Conservation (phyloP, 306 rosid species). For the Senna tora region DNA sequence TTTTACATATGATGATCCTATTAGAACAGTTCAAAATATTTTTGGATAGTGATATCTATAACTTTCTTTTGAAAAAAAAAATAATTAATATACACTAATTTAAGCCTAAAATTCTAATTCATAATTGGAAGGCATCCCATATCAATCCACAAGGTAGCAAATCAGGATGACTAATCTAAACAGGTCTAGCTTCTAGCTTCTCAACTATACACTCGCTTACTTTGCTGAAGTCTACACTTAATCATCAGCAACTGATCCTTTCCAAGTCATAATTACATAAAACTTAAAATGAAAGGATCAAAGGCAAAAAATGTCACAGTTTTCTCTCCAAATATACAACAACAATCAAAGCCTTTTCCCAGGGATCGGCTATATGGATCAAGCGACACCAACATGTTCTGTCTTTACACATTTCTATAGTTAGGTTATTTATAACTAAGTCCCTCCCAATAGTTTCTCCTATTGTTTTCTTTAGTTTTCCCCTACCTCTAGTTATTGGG, state of each 20-base stretch:
- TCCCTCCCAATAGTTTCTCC: too few relatives aligned
- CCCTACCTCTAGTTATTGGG: too few relatives aligned
- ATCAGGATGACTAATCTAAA: neutral
- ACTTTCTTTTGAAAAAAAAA: neutral
- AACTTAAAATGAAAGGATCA: neutral
- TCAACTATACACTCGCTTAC: neutral
- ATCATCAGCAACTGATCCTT: neutral
- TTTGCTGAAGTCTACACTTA: neutral
- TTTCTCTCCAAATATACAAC: neutral
- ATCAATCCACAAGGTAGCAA: neutral
- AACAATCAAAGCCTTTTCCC: too few relatives aligned
- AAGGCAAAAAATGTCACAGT: neutral
- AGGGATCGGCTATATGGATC: too few relatives aligned
- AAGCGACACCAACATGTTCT: too few relatives aligned
- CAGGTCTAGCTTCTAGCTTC: neutral
- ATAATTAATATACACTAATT: neutral
- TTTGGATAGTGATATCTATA: neutral
- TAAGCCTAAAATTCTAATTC: neutral
- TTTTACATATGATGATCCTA: conserved; percentile 31
- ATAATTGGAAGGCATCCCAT: neutral
- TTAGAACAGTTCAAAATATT: neutral
- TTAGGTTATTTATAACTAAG: too few relatives aligned
- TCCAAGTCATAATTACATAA: neutral
- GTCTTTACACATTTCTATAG: too few relatives aligned
- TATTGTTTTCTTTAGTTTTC: too few relatives aligned